Conservation (phyloP, 1,284 basidiomycete genomes). For the Gymnopus androsaceus region DNA sequence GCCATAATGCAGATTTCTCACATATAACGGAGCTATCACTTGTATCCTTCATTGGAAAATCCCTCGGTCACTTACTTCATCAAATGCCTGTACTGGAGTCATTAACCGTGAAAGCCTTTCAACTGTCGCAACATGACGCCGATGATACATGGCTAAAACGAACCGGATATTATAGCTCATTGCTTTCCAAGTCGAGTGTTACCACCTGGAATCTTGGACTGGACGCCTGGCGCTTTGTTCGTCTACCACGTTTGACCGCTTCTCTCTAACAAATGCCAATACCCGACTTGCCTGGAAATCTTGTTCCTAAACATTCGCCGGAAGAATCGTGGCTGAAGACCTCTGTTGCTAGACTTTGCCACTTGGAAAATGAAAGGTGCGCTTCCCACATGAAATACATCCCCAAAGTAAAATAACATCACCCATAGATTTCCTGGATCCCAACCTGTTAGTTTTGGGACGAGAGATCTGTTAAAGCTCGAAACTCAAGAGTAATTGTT, state of each 20-base stretch:
- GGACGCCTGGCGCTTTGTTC: neutral
- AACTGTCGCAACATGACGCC: neutral
- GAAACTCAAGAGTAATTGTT: slow-evolving; percentile 81
- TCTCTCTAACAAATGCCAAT: slow-evolving; percentile 28
- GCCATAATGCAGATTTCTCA: neutral
- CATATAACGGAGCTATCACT: neutral
- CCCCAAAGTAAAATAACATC: neutral
- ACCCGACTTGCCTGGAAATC: slow-evolving; percentile 66
- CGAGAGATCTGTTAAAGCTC: slow-evolving; percentile 69
- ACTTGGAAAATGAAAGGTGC: slow-evolving; percentile 59
- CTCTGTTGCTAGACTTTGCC: slow-evolving; percentile 69
- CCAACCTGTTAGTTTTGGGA: slow-evolving; percentile 88
- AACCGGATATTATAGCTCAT: neutral
- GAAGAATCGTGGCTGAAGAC: slow-evolving; percentile 64
- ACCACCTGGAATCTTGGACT: neutral
- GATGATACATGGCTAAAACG: neutral
- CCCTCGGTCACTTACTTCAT: neutral
- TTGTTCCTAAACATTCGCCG: slow-evolving; percentile 55
- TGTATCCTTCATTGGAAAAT: neutral
- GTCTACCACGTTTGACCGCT: neutral
- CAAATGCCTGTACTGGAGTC: neutral
- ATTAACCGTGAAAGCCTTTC: neutral
- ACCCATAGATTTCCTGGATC: slow-evolving; percentile 82
- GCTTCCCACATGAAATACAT: slow-evolving; percentile 15
- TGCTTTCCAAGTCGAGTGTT: neutral